Percentiles rank a stretch among this genome's conserved stretches.
phyloP scores from a whole-genome alignment of 2,329 filamentous ascomycete species.

The Penicillium sp. region DNA sequence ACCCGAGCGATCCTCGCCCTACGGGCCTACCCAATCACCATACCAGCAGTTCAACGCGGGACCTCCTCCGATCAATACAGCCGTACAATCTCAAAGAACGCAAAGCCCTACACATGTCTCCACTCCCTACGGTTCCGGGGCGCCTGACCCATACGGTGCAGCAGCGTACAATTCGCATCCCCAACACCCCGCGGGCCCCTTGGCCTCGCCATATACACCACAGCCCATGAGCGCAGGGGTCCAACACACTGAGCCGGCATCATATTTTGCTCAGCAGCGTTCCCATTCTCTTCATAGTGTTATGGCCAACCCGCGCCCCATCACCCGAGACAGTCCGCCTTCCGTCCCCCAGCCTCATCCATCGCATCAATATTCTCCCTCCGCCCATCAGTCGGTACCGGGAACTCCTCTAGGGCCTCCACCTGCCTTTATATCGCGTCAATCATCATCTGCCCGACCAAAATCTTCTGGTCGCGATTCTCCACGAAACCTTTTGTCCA shows the following conservation, averaged over 20 bases:
- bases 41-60: conserved; percentile 39
- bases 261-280: conserved; percentile 40
- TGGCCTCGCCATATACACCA: conserved; percentile 43
- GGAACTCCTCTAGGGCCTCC: conserved; percentile 53
- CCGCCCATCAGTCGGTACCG: conserved; percentile 46
- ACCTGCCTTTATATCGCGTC: conserved; percentile 31
- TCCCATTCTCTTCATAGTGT: conserved; percentile 43
- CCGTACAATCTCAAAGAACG: conserved; percentile 31
- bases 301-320: conserved; percentile 33
- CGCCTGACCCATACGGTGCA: conserved; percentile 38
- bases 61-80: conserved; percentile 31
- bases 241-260: conserved; percentile 34
- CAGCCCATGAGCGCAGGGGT: conserved; percentile 34
- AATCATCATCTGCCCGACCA: conserved; percentile 39
- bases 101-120: conserved; percentile 34
- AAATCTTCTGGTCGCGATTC: conserved; percentile 40
- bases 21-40: conserved; percentile 40
- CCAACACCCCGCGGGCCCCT: conserved; percentile 27
- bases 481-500: conserved; percentile 32
- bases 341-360: conserved; percentile 31
- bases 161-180: conserved; percentile 31
- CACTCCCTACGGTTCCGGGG: conserved; percentile 31
- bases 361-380: conserved; percentile 36
- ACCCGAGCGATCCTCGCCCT: conserved; percentile 43
- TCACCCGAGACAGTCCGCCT: conserved; percentile 36